phyloP scores from a whole-genome alignment of 2,329 filamentous ascomycete species.

The Aspergillus texensis region DNA sequence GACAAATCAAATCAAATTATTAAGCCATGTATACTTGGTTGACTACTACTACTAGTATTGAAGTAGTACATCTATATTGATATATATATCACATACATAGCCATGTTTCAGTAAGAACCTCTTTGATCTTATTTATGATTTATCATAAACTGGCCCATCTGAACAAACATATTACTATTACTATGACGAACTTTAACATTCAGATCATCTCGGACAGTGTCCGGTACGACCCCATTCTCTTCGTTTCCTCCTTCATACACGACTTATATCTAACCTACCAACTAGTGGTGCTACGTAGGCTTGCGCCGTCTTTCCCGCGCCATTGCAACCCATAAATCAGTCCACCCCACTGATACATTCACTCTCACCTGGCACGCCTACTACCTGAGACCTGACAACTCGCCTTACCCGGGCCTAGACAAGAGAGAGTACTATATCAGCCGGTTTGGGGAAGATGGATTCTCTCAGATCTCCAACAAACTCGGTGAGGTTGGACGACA shows the following conservation, averaged over 20 bases:
- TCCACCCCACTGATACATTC: conserved; percentile 71
- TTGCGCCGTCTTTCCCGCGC: conserved; percentile 73
- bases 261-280: conserved; percentile 13
- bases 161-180: not conserved
- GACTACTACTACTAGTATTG: too few relatives aligned
- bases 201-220: conserved; percentile 82
- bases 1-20: not conserved
- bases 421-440: conserved; percentile 61
- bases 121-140: too few relatives aligned
- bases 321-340: conserved; percentile 66
- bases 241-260: not conserved
- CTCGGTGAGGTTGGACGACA: conserved; percentile 60
- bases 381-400: conserved; percentile 72
- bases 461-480: conserved; percentile 59
- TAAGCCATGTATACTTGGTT: not conserved
- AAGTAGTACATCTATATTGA: too few relatives aligned
- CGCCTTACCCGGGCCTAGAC: conserved; percentile 53
- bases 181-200: conserved; percentile 76
- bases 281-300: conserved; percentile 72
- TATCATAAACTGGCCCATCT: not conserved
- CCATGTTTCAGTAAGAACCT: too few relatives aligned
- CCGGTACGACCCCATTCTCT: conserved; percentile 47
- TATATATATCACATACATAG: too few relatives aligned
- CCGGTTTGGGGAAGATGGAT: conserved; percentile 67
- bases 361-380: conserved; percentile 75